phyloP scores from a whole-genome alignment of 1,284 basidiomycete genomes.

The Tilletia walkeri region DNA sequence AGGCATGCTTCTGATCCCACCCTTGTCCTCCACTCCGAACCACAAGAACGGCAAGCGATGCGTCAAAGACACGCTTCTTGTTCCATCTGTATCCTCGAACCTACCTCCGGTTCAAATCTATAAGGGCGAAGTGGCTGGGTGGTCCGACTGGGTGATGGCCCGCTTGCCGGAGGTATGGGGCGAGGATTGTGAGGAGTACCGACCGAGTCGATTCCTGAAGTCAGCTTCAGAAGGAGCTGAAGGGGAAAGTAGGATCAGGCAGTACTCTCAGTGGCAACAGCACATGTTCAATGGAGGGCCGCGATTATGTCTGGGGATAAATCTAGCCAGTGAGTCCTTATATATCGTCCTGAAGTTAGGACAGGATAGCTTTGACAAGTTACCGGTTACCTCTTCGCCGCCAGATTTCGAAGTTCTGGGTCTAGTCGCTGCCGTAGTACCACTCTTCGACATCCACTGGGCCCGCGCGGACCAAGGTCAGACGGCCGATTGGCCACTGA shows the following conservation, averaged over 20 bases:
- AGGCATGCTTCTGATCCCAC: too few relatives aligned
- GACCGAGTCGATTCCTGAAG: constrained; percentile 41
- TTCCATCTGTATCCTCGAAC: constrained; percentile 34
- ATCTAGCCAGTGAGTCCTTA: constrained; percentile 29
- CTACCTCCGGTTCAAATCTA: constrained; percentile 42
- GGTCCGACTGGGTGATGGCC: constrained; percentile 49
- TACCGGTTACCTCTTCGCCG: too few relatives aligned
- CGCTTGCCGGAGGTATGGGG: constrained; percentile 43
- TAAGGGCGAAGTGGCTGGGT: constrained; percentile 34
- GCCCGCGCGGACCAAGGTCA: too few relatives aligned
- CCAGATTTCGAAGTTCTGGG: constrained; percentile 29
- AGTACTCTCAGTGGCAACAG: constrained; percentile 43
- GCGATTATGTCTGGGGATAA: constrained; percentile 40
- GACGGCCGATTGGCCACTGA: constrained; percentile 22
- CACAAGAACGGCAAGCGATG: constrained; percentile 38
- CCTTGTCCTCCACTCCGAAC: background rate
- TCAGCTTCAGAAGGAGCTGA: constrained; percentile 14
- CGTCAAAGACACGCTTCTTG: constrained; percentile 40
- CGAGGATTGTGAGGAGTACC: constrained; percentile 35
- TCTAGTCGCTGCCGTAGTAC: constrained; percentile 21
- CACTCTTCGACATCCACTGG: background rate
- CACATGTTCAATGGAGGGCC: constrained; percentile 20
- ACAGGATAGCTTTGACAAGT: too few relatives aligned
- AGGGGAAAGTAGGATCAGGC: constrained; percentile 21
- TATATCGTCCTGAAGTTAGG: too few relatives aligned